A percentile compares a stretch with the other conserved stretches of the same genome.
phyloP scores from a whole-genome alignment of 805 yeast species.

The Maudiozyma barnettii region DNA sequence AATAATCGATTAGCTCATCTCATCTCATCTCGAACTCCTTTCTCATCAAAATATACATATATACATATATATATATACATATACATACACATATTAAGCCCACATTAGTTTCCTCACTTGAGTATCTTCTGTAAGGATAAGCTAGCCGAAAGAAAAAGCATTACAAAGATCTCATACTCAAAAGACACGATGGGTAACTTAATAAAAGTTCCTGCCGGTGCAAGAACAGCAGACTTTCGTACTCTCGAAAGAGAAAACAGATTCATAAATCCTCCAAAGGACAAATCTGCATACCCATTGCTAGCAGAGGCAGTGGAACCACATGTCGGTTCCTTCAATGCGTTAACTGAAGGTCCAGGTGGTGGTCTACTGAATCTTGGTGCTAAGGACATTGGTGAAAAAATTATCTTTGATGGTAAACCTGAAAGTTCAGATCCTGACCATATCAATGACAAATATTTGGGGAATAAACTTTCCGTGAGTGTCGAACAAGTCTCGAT shows the following conservation, averaged over 20 bases:
- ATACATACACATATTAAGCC: neutral
- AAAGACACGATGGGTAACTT: slow-evolving; percentile 23
- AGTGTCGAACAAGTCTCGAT: slow-evolving; percentile 86
- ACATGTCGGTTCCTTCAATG: slow-evolving; percentile 93
- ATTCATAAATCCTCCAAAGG: slow-evolving; percentile 84
- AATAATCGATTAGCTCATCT: neutral
- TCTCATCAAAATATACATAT: neutral
- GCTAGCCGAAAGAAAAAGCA: too few species aligned
- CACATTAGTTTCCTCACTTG: neutral
- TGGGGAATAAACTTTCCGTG: slow-evolving; percentile 78
- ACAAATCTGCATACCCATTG: slow-evolving; percentile 70
- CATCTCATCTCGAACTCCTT: neutral
- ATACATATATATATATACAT: neutral
- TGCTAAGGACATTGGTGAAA: slow-evolving; percentile 79
- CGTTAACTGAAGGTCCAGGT: slow-evolving; percentile 77
- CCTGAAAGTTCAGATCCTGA: slow-evolving; percentile 8
- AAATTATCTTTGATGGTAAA: slow-evolving; percentile 70
- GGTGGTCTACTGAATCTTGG: slow-evolving; percentile 82
- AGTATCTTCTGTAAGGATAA: too few species aligned
- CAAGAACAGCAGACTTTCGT: slow-evolving; percentile 38
- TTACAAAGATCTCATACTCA: neutral
- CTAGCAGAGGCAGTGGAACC: slow-evolving; percentile 87
- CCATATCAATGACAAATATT: slow-evolving; percentile 40
- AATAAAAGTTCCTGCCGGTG: slow-evolving; percentile 19
- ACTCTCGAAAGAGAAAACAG: slow-evolving; percentile 84